A percentile compares a stretch with the other conserved stretches of the same genome.
These are phyloP conservation scores for Beta vulgaris DNA, from an alignment of 148 eudicot genomes.

Conservation along the genomic window DNA sequence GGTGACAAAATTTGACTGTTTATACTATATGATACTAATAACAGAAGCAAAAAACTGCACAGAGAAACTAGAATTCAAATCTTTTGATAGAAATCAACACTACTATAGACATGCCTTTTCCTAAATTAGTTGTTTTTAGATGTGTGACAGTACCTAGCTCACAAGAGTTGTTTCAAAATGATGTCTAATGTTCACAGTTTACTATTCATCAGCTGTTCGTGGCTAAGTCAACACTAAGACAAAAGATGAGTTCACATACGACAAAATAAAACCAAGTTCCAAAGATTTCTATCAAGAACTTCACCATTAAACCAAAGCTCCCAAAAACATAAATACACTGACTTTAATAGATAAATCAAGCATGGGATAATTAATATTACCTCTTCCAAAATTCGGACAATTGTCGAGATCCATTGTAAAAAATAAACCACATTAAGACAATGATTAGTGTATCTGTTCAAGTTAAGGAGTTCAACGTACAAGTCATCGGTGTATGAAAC, in stretches of 20 bases:
- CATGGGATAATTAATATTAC: slow-evolving; percentile 18
- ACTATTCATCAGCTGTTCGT: not conserved
- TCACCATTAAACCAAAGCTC: not conserved
- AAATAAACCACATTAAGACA: slow-evolving; percentile 38
- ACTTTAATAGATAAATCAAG: not conserved
- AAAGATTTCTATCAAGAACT: too few relatives aligned
- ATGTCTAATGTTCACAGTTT: not conserved
- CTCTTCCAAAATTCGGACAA: slow-evolving; percentile 33
- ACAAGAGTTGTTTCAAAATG: not conserved
- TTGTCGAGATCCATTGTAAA: slow-evolving; percentile 35
- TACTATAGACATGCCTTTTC: not conserved
- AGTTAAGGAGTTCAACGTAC: slow-evolving; percentile 34
- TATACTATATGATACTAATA: not conserved
- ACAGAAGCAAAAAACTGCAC: not conserved
- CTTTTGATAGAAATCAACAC: not conserved
- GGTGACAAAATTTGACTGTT: not conserved
- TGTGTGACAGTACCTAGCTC: not conserved
- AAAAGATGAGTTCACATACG: not conserved
- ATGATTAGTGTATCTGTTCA: slow-evolving; percentile 37
- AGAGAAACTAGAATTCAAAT: not conserved
- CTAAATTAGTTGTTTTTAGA: not conserved
- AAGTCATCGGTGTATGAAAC: not conserved
- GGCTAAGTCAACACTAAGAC: not conserved
- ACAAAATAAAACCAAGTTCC: not conserved
- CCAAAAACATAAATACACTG: not conserved